Base-by-base conservation (phyloP, 805 yeast species). In the Schizosaccharomyces lindneri region DNA sequence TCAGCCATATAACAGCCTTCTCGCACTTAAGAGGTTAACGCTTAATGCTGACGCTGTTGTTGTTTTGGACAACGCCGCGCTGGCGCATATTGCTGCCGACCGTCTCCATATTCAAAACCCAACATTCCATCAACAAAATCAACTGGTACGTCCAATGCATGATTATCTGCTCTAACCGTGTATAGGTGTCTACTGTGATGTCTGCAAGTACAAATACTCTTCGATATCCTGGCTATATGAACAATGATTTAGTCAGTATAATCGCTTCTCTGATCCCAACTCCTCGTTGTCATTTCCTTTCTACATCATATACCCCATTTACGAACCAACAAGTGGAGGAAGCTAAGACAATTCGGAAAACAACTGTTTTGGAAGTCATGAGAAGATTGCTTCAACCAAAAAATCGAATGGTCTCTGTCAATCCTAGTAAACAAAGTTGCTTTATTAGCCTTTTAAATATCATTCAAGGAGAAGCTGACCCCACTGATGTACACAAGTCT, bases 61-160 rank as follows among this genome's bases (percentile, higher is more conserved):
- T n/a, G 93, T 90, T 4, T 84, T 89, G 68, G 97, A 93, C 69
- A 93, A 93, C 71, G 87, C 84, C 64, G 89, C 97, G 0, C 72
- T 93, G 61, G 76, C 82, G 66, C 74, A 82, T 24, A 79, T 88
- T 55, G 89, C 95, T 2, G 78, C 83, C 17, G 77, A 75, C 55
- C 78, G 80, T 43, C 75, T 83, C 57, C 78, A 79, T 62, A 78
- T 75, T 48, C 75, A 75, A 39, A 75, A 80, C 59, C 84, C 85
- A 7, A 81, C 89, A 1, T 84, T 83, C 67, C 80, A 78, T 60
- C 89, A 88, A 62, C 81, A 90, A 1, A 93, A 93, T 72, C 87
- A 85, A 68, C 75, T 93, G 55, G 87, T 51, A 29, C 4, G 41
- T 7, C 7, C 6, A 29, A 24, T 51, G 24, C 27, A 4, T 7